These are phyloP conservation scores for Glarea lozoyensis DNA, from an alignment of 495 filamentous ascomycete genomes.

Conservation along the genomic window DNA sequence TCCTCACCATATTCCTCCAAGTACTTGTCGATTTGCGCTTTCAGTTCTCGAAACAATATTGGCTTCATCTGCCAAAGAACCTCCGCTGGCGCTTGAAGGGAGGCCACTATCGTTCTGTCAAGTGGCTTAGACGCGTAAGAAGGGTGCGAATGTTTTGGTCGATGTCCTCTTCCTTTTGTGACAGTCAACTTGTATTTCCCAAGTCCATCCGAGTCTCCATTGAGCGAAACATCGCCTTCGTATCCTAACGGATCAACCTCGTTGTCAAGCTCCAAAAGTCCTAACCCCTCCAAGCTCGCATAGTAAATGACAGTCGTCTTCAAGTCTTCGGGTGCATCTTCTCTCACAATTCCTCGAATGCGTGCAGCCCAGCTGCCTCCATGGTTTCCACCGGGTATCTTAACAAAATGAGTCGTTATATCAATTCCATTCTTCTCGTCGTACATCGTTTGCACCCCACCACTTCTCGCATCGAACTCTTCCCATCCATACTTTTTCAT, in stretches of 20 bases:
- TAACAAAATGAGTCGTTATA: conserved; percentile 86
- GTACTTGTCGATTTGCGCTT: conserved; percentile 60
- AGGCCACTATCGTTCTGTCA: conserved; percentile 66
- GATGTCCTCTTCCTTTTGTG: conserved; percentile 54
- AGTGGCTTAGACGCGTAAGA: conserved; percentile 63
- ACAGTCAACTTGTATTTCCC: conserved; percentile 81
- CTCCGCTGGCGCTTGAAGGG: conserved; percentile 55
- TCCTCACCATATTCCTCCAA: conserved; percentile 63
- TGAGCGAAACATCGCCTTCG: conserved; percentile 63
- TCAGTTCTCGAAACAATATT: conserved; percentile 69
- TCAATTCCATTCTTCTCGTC: conserved; percentile 82
- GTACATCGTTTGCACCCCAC: conserved; percentile 82
- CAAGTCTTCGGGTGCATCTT: conserved; percentile 43
- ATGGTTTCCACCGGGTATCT: conserved; percentile 78
- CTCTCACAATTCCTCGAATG: conserved; percentile 67
- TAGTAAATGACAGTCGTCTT: conserved; percentile 78
- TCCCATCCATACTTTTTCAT: conserved; percentile 98
- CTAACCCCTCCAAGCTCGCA: conserved; percentile 67
- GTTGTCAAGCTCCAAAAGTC: conserved; percentile 50
- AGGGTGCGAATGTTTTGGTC: conserved; percentile 53
- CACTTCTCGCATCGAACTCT: conserved; percentile 79
- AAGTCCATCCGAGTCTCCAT: conserved; percentile 62
- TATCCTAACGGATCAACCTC: conserved; percentile 49
- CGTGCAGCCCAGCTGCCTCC: conserved; percentile 89
- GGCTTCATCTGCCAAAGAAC: conserved; percentile 82